These are phyloP conservation scores for Margaritispora aquatica DNA, from an alignment of 495 filamentous ascomycete species.

Conservation along the genomic window DNA sequence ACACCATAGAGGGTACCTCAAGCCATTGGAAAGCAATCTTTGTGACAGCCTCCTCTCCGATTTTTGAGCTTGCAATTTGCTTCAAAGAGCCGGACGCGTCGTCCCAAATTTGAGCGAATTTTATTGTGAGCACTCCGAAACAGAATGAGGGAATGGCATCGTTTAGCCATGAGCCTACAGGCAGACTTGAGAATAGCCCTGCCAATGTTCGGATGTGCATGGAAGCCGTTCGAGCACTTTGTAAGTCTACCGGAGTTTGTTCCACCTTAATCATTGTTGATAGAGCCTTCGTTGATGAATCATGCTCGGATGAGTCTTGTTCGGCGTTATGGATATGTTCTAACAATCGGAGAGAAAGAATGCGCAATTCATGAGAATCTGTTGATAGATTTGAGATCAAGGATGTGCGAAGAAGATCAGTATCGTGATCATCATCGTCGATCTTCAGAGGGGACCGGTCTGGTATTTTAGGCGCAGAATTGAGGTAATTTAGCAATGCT, in stretches of 20 bases:
- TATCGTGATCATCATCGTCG: constrained; percentile 13
- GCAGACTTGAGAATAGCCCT: constrained; percentile 47
- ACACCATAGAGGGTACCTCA: constrained; percentile 45
- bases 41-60: constrained; percentile 67
- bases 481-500: constrained; percentile 52
- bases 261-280: constrained; percentile 63
- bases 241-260: constrained; percentile 65
- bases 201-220: constrained; percentile 81
- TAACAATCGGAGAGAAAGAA: constrained; percentile 65
- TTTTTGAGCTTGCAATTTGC: constrained; percentile 60
- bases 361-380: constrained; percentile 63
- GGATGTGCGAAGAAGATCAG: constrained; percentile 50
- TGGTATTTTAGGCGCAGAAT: constrained; percentile 27
- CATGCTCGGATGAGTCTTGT: constrained; percentile 27
- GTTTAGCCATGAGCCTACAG: constrained; percentile 56
- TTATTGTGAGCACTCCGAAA: constrained; percentile 84
- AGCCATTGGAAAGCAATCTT: constrained; percentile 78
- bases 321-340: constrained; percentile 39
- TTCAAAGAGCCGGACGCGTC: constrained; percentile 70
- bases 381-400: constrained; percentile 66
- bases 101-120: constrained; percentile 77
- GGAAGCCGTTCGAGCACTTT: constrained; percentile 65
- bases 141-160: constrained; percentile 72
- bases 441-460: constrained; percentile 19
- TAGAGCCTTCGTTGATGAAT: constrained; percentile 34